These are phyloP conservation scores for Mycena olivaceomarginata DNA, from an alignment of 768 basidiomycete genomes.

Conservation along the genomic window DNA sequence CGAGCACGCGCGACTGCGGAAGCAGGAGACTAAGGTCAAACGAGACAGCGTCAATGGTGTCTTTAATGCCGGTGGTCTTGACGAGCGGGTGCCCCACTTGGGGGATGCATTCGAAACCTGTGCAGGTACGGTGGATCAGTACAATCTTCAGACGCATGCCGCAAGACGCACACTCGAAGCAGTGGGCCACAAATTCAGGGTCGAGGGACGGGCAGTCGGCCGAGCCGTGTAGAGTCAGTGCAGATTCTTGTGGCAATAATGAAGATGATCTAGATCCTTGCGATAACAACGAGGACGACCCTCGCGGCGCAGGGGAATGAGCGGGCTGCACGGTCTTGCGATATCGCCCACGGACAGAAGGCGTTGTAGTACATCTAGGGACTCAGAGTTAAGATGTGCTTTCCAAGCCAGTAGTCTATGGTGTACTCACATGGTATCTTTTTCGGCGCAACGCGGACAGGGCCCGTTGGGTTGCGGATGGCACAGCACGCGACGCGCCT, in stretches of 20 bases:
- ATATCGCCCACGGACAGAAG: constrained; percentile 9
- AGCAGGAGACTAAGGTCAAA: constrained; percentile 28
- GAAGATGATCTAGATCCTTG: not conserved
- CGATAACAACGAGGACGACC: not conserved
- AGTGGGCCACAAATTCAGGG: not conserved
- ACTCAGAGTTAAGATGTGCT: too few relatives aligned
- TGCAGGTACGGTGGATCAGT: not conserved
- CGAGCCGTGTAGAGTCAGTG: not conserved
- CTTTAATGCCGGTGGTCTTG: not conserved
- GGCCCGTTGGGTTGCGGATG: constrained; percentile 17
- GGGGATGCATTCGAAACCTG: not conserved
- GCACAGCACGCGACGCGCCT: constrained; percentile 24
- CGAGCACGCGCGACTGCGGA: constrained; percentile 25
- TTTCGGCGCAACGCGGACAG: constrained; percentile 25
- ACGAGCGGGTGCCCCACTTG: constrained; percentile 1
- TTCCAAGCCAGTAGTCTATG: too few relatives aligned
- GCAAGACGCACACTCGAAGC: not conserved
- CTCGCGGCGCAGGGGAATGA: not conserved
- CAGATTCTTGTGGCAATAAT: not conserved
- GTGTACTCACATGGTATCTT: not conserved
- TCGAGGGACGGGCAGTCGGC: not conserved
- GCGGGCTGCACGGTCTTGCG: not conserved
- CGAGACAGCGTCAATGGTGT: not conserved
- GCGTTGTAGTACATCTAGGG: constrained; percentile 21
- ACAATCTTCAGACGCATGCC: not conserved